These are phyloP conservation scores for Salicornia ramosissima DNA, from an alignment of 148 eudicot species.

Conservation along the genomic window DNA sequence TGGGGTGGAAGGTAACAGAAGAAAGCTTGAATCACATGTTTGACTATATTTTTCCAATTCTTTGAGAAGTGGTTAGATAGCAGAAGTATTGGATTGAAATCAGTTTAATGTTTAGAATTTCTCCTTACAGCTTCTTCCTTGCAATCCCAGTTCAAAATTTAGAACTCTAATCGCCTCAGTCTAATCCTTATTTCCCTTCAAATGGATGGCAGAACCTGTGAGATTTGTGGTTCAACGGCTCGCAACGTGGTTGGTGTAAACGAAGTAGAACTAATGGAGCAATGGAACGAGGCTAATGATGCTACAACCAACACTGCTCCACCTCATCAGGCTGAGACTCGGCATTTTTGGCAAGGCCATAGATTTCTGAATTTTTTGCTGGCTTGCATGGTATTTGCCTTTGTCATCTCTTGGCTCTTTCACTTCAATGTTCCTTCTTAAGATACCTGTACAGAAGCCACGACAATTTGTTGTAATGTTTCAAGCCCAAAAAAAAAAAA, in stretches of 20 bases:
- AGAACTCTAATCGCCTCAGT: not conserved
- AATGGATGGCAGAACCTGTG: slow-evolving; percentile 54
- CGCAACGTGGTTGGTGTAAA: slow-evolving; percentile 59
- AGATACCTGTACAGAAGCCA: slow-evolving; percentile 26
- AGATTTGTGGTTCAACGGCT: slow-evolving; percentile 83
- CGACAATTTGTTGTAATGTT: not conserved
- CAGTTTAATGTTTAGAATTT: not conserved
- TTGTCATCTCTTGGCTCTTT: slow-evolving; percentile 92
- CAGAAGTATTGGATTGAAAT: not conserved
- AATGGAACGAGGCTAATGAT: slow-evolving; percentile 60
- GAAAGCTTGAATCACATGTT: too few relatives aligned
- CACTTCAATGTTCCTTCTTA: slow-evolving; percentile 77
- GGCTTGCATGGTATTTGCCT: slow-evolving; percentile 91
- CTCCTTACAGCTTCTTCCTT: not conserved
- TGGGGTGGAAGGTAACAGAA: too few relatives aligned
- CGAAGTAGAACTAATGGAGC: slow-evolving; percentile 49
- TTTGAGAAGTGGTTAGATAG: too few relatives aligned
- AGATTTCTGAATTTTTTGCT: slow-evolving; percentile 75
- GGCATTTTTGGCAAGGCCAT: slow-evolving; percentile 82
- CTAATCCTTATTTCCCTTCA: not conserved
- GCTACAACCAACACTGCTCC: slow-evolving; percentile 29
- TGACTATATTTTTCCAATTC: too few relatives aligned
- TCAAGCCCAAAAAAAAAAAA: not conserved
- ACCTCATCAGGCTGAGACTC: slow-evolving; percentile 35
- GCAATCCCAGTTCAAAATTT: too few relatives aligned